Base-by-base conservation (phyloP, 345 rosid genomes). In the Hirschfeldia incana region DNA sequence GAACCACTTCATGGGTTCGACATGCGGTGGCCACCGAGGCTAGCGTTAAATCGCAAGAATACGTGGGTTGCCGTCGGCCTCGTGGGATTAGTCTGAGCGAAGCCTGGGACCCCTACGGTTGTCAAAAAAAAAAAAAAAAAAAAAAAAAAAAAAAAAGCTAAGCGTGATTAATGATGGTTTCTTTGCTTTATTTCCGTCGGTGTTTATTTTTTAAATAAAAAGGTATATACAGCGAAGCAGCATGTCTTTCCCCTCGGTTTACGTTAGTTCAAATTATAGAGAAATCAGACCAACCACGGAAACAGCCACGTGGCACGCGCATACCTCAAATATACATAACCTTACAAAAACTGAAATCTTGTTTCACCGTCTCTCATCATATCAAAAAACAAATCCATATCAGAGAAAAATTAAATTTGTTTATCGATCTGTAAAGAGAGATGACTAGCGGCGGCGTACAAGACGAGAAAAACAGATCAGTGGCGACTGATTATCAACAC, bases 391-490 rank as follows among this genome's bases (percentile, higher is more conserved):
- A 29, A 21, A 71, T 71, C 71, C 58, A 63, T 49, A 70, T 21
- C 39, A 9, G 53, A 76, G 64, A 5, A 26, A 53, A 6, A 10
- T 59, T 49, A 30, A 27, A 34, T 77, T 69, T 15, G 42, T 70
- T 55, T 36, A 55, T 58, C 26, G 72, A 72, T 72, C 77, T 59
- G 37, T 21, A 37, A 27, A 65, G 61, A 77, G 72, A 74, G 6
- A 79, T 79, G 82, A 74, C 78, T 21, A 79, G 75, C 60, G 75
- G 46, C 13, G 59, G 64, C 15, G 64, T 60, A 2, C 70, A 73
- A 49, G 49, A 73, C 15, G 78, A 28, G 10, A 79, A 79, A 29
- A 68, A 74, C 72, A 79, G 66, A 79, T 68, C 82, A 12, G 75
- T 39, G 15, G 66, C 2, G 63, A 66, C 73, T 15, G 81, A 72